These are phyloP conservation scores for Aschersonia sp. DNA, from an alignment of 2,329 filamentous ascomycete genomes.

Conservation along the genomic window DNA sequence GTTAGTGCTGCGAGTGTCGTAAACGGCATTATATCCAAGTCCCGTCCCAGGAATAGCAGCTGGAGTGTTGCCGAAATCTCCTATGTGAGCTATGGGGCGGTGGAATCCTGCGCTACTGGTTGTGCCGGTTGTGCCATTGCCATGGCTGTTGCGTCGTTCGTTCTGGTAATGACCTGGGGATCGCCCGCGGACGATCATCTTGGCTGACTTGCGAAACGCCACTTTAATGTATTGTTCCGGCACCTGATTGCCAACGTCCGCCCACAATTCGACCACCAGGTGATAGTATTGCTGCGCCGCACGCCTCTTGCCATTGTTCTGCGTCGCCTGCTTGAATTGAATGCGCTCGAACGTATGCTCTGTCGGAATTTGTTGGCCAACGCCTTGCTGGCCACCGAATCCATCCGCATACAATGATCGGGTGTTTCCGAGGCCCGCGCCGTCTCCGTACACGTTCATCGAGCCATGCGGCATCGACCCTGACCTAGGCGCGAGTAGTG, in stretches of 20 bases:
- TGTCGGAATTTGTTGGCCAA: constrained; percentile 25
- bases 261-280: constrained; percentile 74
- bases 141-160: constrained; percentile 51
- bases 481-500: constrained; percentile 55
- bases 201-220: constrained; percentile 58
- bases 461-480: constrained; percentile 33
- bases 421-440: constrained; percentile 11
- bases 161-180: constrained; percentile 72
- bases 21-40: constrained; percentile 11
- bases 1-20: constrained; percentile 15
- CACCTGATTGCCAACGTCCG: constrained; percentile 41
- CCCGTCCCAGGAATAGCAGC: constrained; percentile 19
- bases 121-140: constrained; percentile 53
- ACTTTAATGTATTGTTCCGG: constrained; percentile 52
- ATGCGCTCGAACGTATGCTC: constrained; percentile 71
- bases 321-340: constrained; percentile 87
- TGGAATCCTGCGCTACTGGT: constrained; percentile 39
- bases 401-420: constrained; percentile 26
- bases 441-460: constrained; percentile 28
- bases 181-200: constrained; percentile 76
- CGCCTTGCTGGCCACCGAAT: constrained; percentile 15
- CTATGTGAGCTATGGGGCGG: constrained; percentile 10
- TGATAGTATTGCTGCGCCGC: constrained; percentile 90
- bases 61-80: constrained; percentile 15
- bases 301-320: constrained; percentile 83